phyloP scores from a whole-genome alignment of 2,329 filamentous ascomycete genomes.

The Beauveria caledonica region DNA sequence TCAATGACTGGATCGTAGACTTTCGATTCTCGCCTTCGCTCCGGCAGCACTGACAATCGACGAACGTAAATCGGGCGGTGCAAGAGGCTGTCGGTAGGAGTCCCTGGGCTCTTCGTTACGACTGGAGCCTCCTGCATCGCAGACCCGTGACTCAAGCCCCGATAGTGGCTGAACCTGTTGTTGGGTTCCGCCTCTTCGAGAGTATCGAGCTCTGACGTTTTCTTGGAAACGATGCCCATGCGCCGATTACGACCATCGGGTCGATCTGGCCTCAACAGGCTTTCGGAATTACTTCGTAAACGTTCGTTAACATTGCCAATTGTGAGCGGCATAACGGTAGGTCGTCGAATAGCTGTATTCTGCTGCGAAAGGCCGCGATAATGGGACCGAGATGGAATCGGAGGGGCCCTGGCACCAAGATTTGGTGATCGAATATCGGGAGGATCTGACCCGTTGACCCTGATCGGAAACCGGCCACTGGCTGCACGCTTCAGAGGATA shows the following conservation, averaged over 20 bases:
- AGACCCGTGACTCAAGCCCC: slow-evolving; percentile 59
- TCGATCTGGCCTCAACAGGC: slow-evolving; percentile 44
- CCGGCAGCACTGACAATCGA: slow-evolving; percentile 54
- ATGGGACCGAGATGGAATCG: slow-evolving; percentile 69
- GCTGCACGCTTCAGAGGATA: slow-evolving; percentile 54
- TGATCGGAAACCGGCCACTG: slow-evolving; percentile 60
- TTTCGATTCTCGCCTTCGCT: slow-evolving; percentile 54
- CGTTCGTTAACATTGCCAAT: slow-evolving; percentile 64
- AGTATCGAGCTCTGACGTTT: slow-evolving; percentile 51
- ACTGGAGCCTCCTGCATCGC: slow-evolving; percentile 51
- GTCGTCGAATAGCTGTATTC: slow-evolving; percentile 55
- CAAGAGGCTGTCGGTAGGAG: slow-evolving; percentile 48
- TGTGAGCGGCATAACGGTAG: slow-evolving; percentile 62
- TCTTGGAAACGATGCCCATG: slow-evolving; percentile 57
- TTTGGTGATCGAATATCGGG: slow-evolving; percentile 61
- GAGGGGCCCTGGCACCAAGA: slow-evolving; percentile 54
- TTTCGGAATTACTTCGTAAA: slow-evolving; percentile 57
- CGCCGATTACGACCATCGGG: slow-evolving; percentile 49
- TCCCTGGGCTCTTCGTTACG: slow-evolving; percentile 45
- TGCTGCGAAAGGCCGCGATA: slow-evolving; percentile 68
- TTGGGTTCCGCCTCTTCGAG: slow-evolving; percentile 55
- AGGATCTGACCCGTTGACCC: slow-evolving; percentile 65
- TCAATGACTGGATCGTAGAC: slow-evolving; percentile 54
- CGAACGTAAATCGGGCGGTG: slow-evolving; percentile 56
- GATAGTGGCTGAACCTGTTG: slow-evolving; percentile 59